A percentile compares a stretch with the other conserved stretches of the same genome.
Evolutionary conservation across 2,329 filamentous ascomycete genomes (phyloP).

Genomic region (Xylariomycetidae sp.): DNA sequence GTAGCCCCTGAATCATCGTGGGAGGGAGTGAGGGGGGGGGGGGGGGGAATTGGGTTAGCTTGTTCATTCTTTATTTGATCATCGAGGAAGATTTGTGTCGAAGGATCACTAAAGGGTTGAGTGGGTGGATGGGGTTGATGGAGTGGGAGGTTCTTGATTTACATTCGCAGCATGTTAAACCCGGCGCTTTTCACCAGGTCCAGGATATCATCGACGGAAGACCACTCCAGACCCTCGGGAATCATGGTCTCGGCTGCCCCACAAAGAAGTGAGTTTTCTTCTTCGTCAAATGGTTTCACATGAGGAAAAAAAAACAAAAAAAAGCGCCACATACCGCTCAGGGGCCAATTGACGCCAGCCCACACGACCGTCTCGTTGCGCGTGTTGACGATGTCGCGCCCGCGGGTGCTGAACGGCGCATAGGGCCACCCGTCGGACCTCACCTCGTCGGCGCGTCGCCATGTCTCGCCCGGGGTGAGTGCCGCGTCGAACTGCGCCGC

Average conservation of each 20-base stretch:
- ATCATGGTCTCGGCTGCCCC: conserved; percentile 44
- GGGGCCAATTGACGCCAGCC: conserved; percentile 25
- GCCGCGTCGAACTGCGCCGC: not conserved
- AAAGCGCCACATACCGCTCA: conserved; percentile 19
- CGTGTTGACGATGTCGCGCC: conserved; percentile 29
- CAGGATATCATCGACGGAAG: conserved; percentile 40
- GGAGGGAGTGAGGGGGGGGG: too few relatives aligned
- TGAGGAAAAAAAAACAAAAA: too few relatives aligned
- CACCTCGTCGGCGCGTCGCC: conserved; percentile 3
- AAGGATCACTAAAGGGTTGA: too few relatives aligned
- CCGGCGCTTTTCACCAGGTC: conserved; percentile 41
- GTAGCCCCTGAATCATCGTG: conserved; percentile 32
- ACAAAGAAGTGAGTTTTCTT: not conserved
- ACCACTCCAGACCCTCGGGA: conserved; percentile 48
- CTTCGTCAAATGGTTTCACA: conserved; percentile 14
- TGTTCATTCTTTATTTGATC: too few relatives aligned
- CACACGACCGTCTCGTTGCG: conserved; percentile 25
- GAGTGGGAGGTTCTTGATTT: conserved; percentile 2
- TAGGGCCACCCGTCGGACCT: conserved; percentile 22
- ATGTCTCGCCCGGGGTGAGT: not conserved
- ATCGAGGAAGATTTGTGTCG: too few relatives aligned
- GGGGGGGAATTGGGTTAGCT: too few relatives aligned
- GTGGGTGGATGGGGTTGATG: too few relatives aligned
- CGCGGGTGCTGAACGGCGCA: conserved; percentile 26
- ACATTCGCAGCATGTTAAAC: conserved; percentile 46